These are phyloP conservation scores for Lachnellula occidentalis DNA, from an alignment of 2,329 filamentous ascomycete genomes.

Conservation along the genomic window DNA sequence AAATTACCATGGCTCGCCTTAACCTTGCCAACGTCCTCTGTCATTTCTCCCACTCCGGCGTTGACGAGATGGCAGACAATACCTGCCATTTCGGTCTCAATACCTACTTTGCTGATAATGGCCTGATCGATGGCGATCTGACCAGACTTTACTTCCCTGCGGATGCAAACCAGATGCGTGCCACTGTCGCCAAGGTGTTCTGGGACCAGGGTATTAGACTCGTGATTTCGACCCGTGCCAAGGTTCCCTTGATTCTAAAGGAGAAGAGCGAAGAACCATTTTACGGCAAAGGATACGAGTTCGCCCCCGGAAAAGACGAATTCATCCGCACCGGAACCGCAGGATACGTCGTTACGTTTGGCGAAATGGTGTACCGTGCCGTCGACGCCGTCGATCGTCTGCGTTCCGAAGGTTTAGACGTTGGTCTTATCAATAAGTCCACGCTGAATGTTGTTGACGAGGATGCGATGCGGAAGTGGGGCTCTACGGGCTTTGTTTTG, in stretches of 20 bases:
- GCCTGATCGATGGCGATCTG: constrained; percentile 33
- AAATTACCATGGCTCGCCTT: constrained; percentile 37
- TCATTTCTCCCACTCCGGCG: constrained; percentile 36
- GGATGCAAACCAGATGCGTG: constrained; percentile 37
- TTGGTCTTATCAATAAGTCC: constrained; percentile 36
- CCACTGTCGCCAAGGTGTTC: constrained; percentile 34
- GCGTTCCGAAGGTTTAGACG: constrained; percentile 32
- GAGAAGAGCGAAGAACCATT: constrained; percentile 32
- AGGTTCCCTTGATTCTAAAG: constrained; percentile 35
- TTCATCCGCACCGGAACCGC: constrained; percentile 33
- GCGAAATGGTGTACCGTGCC: constrained; percentile 37
- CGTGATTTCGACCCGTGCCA: constrained; percentile 36
- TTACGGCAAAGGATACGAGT: constrained; percentile 34
- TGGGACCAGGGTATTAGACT: constrained; percentile 34
- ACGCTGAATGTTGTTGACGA: constrained; percentile 36
- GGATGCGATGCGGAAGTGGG: constrained; percentile 34
- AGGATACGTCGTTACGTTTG: constrained; percentile 35
- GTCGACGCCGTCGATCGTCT: constrained; percentile 35
- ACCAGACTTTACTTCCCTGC: constrained; percentile 36
- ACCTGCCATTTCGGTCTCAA: constrained; percentile 38
- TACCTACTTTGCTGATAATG: constrained; percentile 37
- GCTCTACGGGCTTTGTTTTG: constrained; percentile 33
- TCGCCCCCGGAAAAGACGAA: constrained; percentile 35
- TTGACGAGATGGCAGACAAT: constrained; percentile 38
- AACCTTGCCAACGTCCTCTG: constrained; percentile 35